Conservation (phyloP, 2,329 filamentous ascomycete species). For the Penicillium sp. region DNA sequence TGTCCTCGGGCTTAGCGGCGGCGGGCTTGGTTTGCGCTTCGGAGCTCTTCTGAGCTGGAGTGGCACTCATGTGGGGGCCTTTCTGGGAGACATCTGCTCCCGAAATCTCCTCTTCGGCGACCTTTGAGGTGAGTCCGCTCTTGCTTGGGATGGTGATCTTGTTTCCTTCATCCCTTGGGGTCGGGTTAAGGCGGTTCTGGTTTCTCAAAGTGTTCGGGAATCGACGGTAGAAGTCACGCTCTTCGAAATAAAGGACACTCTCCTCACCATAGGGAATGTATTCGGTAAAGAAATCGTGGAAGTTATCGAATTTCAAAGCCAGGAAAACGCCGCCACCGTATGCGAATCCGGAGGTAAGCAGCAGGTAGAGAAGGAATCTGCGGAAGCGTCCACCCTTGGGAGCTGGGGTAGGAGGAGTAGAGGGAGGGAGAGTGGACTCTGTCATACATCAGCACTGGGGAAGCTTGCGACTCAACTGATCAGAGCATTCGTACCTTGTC, state of each 20-base stretch:
- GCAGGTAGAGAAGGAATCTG: slow-evolving; percentile 65
- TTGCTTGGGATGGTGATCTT: slow-evolving; percentile 75
- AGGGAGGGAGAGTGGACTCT: slow-evolving; percentile 29
- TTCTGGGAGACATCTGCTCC: too few species aligned
- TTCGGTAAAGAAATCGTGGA: slow-evolving; percentile 98
- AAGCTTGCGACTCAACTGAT: too few species aligned
- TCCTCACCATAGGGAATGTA: slow-evolving; percentile 92
- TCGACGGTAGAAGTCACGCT: slow-evolving; percentile 80
- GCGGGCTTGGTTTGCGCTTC: slow-evolving; percentile 24
- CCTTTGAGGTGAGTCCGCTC: slow-evolving; percentile 74
- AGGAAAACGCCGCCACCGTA: slow-evolving; percentile 88
- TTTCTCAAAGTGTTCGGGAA: slow-evolving; percentile 55
- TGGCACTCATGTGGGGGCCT: too few species aligned
- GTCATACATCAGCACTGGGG: too few species aligned
- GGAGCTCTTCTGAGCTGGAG: slow-evolving; percentile 41
- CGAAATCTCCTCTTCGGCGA: slow-evolving; percentile 60
- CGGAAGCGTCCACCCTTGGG: slow-evolving; percentile 64
- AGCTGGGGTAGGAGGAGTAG: slow-evolving; percentile 38
- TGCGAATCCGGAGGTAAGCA: slow-evolving; percentile 65
- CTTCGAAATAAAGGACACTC: slow-evolving; percentile 87
- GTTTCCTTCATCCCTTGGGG: slow-evolving; percentile 50
- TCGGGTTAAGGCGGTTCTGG: slow-evolving; percentile 36
- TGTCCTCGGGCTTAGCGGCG: slow-evolving; percentile 23
- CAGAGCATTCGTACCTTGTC: slow-evolving; percentile 24
- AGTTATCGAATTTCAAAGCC: slow-evolving; percentile 87